phyloP scores from a whole-genome alignment of 202 grass and related monocot species.

The Saccharum hybrid region DNA sequence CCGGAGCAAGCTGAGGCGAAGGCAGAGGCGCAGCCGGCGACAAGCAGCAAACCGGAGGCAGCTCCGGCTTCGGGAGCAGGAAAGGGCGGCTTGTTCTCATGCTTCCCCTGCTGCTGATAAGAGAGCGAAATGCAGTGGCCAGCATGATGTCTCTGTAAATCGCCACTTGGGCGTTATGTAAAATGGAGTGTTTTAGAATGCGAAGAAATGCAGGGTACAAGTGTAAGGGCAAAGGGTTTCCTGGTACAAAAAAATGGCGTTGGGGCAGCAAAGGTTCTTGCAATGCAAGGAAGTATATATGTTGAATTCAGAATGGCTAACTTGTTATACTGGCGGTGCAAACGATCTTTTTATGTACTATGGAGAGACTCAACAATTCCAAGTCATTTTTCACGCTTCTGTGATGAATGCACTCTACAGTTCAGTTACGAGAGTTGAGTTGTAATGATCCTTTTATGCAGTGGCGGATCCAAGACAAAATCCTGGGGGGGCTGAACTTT shows the following conservation, averaged over 20 bases:
- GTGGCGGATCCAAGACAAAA: too few relatives aligned
- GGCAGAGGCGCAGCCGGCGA: background rate
- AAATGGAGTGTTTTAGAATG: background rate
- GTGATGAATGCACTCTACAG: background rate
- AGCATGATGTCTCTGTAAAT: background rate
- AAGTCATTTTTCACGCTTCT: background rate
- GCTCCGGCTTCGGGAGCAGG: background rate
- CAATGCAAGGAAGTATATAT: background rate
- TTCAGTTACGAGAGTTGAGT: background rate
- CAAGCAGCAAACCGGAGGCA: slow-evolving; percentile 35
- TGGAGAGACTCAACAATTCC: background rate
- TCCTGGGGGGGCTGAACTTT: too few relatives aligned
- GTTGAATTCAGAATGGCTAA: background rate
- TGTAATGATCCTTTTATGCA: background rate
- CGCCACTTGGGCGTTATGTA: background rate
- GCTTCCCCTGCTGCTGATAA: slow-evolving; percentile 52
- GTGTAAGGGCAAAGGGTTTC: background rate
- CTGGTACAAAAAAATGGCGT: background rate
- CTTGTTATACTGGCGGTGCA: slow-evolving; percentile 3
- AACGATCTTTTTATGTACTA: slow-evolving; percentile 7
- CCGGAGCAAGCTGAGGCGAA: background rate
- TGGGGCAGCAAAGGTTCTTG: slow-evolving; percentile 21
- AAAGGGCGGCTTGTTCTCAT: slow-evolving; percentile 47
- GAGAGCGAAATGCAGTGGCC: background rate
- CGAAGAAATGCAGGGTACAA: background rate